Evolutionary conservation across 352 stramenopile genomes (phyloP).

Genomic region (Phytophthora sansomeana): DNA sequence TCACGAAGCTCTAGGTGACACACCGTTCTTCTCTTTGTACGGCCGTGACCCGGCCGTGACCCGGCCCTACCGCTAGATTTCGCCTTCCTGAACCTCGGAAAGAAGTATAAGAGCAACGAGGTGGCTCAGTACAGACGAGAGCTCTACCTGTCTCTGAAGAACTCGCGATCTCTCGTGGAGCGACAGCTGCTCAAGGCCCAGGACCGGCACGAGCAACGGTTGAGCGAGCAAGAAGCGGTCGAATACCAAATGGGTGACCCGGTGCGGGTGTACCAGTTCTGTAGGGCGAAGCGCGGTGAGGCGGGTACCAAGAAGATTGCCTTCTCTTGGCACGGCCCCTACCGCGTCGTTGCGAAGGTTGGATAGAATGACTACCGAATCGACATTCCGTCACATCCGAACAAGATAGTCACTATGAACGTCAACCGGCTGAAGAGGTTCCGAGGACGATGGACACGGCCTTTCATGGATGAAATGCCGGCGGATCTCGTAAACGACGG

Average conservation of each 20-base stretch:
- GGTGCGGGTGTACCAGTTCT: conserved; percentile 1
- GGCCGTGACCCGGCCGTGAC: conserved; percentile 6
- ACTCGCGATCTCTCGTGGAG: conserved; percentile 8
- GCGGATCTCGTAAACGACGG: background rate
- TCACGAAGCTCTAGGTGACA: conserved; percentile 11
- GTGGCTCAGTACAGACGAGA: conserved; percentile 1
- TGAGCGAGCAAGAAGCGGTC: background rate
- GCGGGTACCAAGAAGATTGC: background rate
- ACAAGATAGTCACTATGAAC: no score
- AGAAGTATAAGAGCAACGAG: conserved; percentile 18
- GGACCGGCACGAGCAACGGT: background rate
- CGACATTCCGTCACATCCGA: no score
- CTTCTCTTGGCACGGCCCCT: conserved; percentile 4
- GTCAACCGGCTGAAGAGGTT: no score
- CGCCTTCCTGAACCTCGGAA: conserved; percentile 9
- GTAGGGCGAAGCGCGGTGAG: background rate
- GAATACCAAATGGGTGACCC: background rate
- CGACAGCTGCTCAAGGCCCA: conserved; percentile 15
- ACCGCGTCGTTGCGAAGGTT: background rate
- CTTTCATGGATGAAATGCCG: background rate
- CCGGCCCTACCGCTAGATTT: conserved; percentile 7
- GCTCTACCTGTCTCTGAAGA: background rate
- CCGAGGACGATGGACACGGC: background rate
- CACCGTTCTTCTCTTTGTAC: conserved; percentile 16
- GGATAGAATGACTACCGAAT: background rate